Base-by-base conservation (phyloP, 768 basidiomycete species). In the Mycena maculata region DNA sequence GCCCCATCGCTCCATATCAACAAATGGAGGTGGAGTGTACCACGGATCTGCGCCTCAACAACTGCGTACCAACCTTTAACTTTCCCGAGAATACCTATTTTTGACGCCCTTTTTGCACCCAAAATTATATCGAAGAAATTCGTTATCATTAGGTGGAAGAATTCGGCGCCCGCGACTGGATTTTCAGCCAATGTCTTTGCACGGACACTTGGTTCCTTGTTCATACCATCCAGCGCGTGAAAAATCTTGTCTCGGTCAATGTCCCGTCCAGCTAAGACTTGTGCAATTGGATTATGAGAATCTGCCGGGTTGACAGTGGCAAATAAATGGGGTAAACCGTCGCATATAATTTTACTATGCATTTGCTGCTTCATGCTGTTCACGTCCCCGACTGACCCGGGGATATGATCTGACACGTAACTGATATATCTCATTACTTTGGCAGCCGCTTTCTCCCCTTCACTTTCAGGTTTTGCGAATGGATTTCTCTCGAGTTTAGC, bases 141-240 rank as follows among this genome's bases (percentile, higher is more conserved):
- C 0, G 42, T 39, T 9, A 78, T 71, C 25, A 74, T 64, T 42
- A 78, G 72, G 53, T 79, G 68, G 61, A 79, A 81, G 59, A 78
- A 81, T 42, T 76, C 72, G 3, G 80, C 78, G 3, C 50, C 60
- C 4, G 59, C 65, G 12, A 67, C 58, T 18, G 57, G 65, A 42
- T 66, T 66, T 38, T 47, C 44, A 8, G 55, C 65, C 6, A 62
- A 1, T 20, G 28, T 10, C n/a, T 25, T 45, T 8, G 60, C 45
- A 22, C 67, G 55, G 6, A 20, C 47, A 47, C 52, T 48, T 20
- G 23, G 18, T 36, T 67, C 60, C 8, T 27, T n/a, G n/a, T n/a
- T 48, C 16, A 25, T n/a, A 20, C 16, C 16, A 27, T 50, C 54
- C 18, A 61, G 15, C 39, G 59, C 63, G 25, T 67, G 27, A 28